These are phyloP conservation scores for Phyllosticta citribraziliensis DNA, from an alignment of 2,329 filamentous ascomycete genomes.

Conservation along the genomic window DNA sequence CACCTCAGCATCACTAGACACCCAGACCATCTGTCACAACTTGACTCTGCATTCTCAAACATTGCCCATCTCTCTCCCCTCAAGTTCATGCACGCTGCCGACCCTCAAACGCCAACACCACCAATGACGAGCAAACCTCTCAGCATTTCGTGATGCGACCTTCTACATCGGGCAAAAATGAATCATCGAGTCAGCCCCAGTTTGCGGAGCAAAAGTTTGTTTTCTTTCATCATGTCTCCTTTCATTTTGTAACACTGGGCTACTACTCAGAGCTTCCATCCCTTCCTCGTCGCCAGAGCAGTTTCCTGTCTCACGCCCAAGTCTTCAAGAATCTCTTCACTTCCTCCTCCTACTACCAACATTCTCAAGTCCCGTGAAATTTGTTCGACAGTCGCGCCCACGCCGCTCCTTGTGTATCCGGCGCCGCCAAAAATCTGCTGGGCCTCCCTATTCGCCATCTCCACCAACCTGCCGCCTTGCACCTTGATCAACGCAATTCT, in stretches of 20 bases:
- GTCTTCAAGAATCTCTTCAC: constrained; percentile 46
- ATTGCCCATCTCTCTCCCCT: no score
- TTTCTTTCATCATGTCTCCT: no score
- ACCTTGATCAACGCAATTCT: constrained; percentile 38
- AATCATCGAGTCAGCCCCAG: no score
- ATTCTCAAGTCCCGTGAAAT: constrained; percentile 44
- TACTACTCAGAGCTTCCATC: constrained; percentile 32
- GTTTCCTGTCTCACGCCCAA: constrained; percentile 42
- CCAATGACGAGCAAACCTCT: no score
- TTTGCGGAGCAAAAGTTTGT: no score
- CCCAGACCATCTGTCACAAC: no score
- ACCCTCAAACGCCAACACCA: no score
- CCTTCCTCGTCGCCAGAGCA: constrained; percentile 28
- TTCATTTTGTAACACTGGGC: no score
- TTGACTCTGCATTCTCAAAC: no score
- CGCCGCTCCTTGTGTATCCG: constrained; percentile 41
- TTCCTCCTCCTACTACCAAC: constrained; percentile 40
- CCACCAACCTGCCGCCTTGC: constrained; percentile 40
- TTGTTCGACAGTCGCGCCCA: constrained; percentile 42
- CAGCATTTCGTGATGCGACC: no score
- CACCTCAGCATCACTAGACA: background rate
- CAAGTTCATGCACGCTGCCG: no score
- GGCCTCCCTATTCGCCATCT: constrained; percentile 42
- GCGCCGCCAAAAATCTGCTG: constrained; percentile 47
- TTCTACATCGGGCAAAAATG: no score